Percentiles rank a stretch among this genome's conserved stretches.
These are phyloP conservation scores for Musa beccarii DNA, from an alignment of 176 grass and related monocot species.

Conservation along the genomic window DNA sequence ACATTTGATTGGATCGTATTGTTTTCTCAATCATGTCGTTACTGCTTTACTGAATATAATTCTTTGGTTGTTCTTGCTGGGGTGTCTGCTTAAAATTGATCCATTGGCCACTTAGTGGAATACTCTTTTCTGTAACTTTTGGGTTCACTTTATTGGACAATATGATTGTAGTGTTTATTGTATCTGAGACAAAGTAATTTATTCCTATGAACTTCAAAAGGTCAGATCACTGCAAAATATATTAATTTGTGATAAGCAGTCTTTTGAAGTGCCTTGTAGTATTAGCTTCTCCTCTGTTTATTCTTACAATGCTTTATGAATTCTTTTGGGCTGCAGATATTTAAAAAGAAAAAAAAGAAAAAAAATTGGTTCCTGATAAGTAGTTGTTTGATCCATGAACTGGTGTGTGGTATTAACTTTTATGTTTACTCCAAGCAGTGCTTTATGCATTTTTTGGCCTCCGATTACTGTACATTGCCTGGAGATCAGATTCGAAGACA, in stretches of 20 bases:
- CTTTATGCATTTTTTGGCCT: constrained; percentile 83
- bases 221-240: not conserved
- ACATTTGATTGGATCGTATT: too few species aligned
- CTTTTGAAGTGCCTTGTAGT: too few species aligned
- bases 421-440: constrained; percentile 35
- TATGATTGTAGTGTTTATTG: not conserved
- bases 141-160: not conserved
- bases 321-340: not conserved
- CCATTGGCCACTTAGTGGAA: too few species aligned
- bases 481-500: constrained; percentile 76
- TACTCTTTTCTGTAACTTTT: too few species aligned
- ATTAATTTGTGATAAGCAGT: not conserved
- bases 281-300: too few species aligned
- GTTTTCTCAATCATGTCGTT: too few species aligned
- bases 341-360: too few species aligned
- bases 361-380: constrained; percentile 1
- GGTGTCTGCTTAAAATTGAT: too few species aligned
- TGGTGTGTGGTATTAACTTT: constrained; percentile 22
- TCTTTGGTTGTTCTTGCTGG: too few species aligned
- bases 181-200: not conserved
- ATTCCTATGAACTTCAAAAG: not conserved
- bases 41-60: too few species aligned
- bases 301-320: too few species aligned
- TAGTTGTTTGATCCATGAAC: not conserved
- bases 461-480: constrained; percentile 87